Conservation (phyloP, 1,284 basidiomycete species). For the Bondarzewia mesenterica region DNA sequence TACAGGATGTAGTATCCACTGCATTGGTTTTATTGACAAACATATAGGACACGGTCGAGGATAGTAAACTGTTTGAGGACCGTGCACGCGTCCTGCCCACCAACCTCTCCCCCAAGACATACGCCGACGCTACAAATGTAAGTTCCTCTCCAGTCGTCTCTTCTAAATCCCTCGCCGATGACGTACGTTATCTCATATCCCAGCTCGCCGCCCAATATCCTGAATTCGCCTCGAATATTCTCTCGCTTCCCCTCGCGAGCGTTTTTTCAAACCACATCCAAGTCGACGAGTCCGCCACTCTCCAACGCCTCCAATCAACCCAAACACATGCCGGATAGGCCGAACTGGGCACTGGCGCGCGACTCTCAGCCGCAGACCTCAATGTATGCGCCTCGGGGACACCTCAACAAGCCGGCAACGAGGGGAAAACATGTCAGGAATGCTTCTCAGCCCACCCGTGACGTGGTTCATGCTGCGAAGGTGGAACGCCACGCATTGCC, state of each 20-base stretch:
- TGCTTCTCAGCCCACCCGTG: not conserved
- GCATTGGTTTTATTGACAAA: too few relatives aligned
- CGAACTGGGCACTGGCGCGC: constrained; percentile 1
- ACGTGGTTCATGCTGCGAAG: not conserved
- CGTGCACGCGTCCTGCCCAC: not conserved
- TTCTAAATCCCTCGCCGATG: too few relatives aligned
- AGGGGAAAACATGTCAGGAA: not conserved
- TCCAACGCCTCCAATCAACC: not conserved
- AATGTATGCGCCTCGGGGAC: not conserved
- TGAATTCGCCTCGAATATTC: not conserved
- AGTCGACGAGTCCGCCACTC: not conserved
- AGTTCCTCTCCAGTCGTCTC: too few relatives aligned
- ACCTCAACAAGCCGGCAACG: not conserved
- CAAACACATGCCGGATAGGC: constrained; percentile 1
- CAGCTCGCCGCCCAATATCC: constrained; percentile 1
- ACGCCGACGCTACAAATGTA: constrained; percentile 7
- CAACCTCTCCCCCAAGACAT: not conserved
- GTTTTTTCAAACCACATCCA: not conserved
- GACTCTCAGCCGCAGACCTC: not conserved
- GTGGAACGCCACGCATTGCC: not conserved
- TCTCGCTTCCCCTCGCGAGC: not conserved
- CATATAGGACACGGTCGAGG: constrained; percentile 2
- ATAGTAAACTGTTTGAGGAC: not conserved
- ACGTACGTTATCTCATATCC: not conserved
- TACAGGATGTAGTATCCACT: too few relatives aligned